Conservation (phyloP, 2,329 filamentous ascomycete genomes). For the Colletotrichum aenigma region DNA sequence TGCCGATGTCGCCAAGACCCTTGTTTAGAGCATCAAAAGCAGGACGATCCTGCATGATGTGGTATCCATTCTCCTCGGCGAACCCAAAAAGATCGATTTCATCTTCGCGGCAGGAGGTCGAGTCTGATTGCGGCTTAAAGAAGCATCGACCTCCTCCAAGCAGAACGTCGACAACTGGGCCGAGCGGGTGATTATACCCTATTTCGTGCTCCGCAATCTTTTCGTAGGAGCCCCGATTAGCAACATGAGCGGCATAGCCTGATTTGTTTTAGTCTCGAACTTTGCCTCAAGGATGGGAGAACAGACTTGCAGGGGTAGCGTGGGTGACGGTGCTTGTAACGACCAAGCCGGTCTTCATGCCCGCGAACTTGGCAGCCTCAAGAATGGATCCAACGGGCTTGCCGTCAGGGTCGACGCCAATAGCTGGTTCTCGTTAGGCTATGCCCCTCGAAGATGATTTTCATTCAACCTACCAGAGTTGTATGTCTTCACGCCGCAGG, state of each 20-base stretch:
- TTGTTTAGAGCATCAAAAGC: slow-evolving; percentile 35
- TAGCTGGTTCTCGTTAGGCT: slow-evolving; percentile 22
- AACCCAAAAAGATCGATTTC: slow-evolving; percentile 38
- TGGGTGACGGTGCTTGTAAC: slow-evolving; percentile 44
- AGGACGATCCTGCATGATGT: slow-evolving; percentile 37
- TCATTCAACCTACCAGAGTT: slow-evolving; percentile 28
- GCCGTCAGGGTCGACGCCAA: slow-evolving; percentile 35
- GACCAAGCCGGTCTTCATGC: slow-evolving; percentile 45
- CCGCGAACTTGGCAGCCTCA: slow-evolving; percentile 41
- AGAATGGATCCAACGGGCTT: slow-evolving; percentile 40
- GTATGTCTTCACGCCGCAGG: slow-evolving; percentile 41
- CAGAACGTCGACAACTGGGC: slow-evolving; percentile 40
- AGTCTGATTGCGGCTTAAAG: slow-evolving; percentile 40
- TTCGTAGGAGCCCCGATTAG: slow-evolving; percentile 34
- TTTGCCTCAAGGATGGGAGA: not conserved
- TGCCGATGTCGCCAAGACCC: slow-evolving; percentile 27
- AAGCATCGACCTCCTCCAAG: slow-evolving; percentile 44
- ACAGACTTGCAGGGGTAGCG: slow-evolving; percentile 30
- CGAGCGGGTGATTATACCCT: slow-evolving; percentile 41
- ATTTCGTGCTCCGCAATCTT: slow-evolving; percentile 43
- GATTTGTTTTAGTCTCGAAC: not conserved
- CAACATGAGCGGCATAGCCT: slow-evolving; percentile 37
- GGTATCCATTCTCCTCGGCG: slow-evolving; percentile 36
- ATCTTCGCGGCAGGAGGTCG: slow-evolving; percentile 39
- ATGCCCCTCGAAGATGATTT: not conserved